A percentile compares a stretch with the other conserved stretches of the same genome.
Evolutionary conservation across 2,329 filamentous ascomycete species (phyloP).

Genomic region (Cryphonectria carpinicola): DNA sequence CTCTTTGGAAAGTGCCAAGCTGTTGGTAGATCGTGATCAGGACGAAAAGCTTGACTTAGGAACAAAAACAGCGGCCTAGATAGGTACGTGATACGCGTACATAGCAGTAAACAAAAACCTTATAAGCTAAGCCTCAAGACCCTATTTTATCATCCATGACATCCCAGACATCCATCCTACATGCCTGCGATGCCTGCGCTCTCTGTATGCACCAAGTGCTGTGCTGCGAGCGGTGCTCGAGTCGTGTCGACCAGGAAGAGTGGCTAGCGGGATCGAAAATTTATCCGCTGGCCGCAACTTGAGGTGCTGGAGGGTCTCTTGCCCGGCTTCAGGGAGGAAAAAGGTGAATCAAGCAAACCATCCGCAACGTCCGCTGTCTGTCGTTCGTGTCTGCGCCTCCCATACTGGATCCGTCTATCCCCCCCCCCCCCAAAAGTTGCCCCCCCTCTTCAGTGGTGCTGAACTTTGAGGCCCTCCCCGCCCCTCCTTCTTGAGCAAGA

Average conservation of each 20-base stretch:
- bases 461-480: neutral
- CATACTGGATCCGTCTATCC: neutral
- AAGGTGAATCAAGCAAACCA: neutral
- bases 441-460: neutral
- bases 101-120: too few relatives aligned
- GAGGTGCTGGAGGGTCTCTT: neutral
- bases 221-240: neutral
- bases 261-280: neutral
- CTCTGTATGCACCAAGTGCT: neutral
- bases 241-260: neutral
- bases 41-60: neutral
- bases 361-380: neutral
- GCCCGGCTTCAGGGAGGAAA: slow-evolving; percentile 20
- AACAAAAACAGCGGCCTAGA: too few relatives aligned
- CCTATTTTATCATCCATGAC: too few relatives aligned
- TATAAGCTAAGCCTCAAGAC: too few relatives aligned
- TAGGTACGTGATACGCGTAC: too few relatives aligned
- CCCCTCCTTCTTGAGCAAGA: too few relatives aligned
- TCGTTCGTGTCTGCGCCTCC: neutral
- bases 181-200: neutral
- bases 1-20: neutral
- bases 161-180: too few relatives aligned
- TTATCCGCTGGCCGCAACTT: slow-evolving; percentile 1
- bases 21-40: neutral
- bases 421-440: neutral